Conservation (phyloP, 2,329 filamentous ascomycete genomes). For the Sordariomycetes sp. region DNA sequence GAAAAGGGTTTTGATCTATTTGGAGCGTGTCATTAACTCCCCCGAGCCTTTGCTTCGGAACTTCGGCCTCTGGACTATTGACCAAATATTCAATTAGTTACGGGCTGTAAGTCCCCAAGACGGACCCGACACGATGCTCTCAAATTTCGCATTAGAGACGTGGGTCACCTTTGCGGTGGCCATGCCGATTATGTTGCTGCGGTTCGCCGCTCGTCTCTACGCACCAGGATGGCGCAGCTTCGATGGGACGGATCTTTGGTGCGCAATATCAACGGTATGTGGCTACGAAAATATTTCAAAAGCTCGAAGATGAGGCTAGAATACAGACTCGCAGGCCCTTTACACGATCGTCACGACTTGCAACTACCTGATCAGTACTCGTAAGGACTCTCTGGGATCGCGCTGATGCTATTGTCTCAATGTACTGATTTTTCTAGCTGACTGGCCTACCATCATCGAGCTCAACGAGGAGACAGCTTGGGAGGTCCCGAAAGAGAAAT, state of each 20-base stretch:
- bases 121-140: not conserved
- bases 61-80: too few species aligned
- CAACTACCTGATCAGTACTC: constrained; percentile 3
- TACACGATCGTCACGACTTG: constrained; percentile 4
- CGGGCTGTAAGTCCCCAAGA: too few species aligned
- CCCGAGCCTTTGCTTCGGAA: too few species aligned
- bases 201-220: not conserved
- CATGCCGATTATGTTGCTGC: not conserved
- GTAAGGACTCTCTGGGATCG: not conserved
- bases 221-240: not conserved
- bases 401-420: not conserved
- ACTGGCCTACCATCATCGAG: constrained; percentile 3
- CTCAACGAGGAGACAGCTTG: constrained; percentile 3
- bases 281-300: not conserved
- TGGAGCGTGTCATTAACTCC: too few species aligned
- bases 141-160: not conserved
- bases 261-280: not conserved
- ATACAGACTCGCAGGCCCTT: too few species aligned
- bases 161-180: not conserved
- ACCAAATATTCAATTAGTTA: too few species aligned
- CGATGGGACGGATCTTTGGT: not conserved
- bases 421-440: too few species aligned
- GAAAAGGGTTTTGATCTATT: too few species aligned
- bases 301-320: not conserved
- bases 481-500: constrained; percentile 1